Evolutionary conservation across 306 rosid genomes (phyloP), one percentile per base, ranked within the genome.

Genomic region (Fagus sylvatica): DNA sequence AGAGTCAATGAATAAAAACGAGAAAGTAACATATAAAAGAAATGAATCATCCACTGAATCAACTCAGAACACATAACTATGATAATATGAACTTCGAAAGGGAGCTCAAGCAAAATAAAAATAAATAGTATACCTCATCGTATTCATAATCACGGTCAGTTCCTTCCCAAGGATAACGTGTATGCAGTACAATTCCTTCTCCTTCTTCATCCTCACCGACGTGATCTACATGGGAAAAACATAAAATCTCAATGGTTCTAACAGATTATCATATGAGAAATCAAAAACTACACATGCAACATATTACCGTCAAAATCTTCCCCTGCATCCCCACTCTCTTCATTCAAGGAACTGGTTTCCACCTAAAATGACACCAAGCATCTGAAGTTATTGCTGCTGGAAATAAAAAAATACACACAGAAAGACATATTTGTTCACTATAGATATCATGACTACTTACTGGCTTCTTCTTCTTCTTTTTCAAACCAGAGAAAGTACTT

Each of bases 91-190:
- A 16, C 49, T 65, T 39, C 49, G 7, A 7, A 7, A 65, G 71
- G 3, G 48, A 16, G 28, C 48, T 17, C 13, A 39, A 17, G 30
- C 71, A 65, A 65, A 5, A 17, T 65, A 39, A 37, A 65, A 37
- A 34, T 17, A 17, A 7, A 37, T 16, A 39, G 5, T 65, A 32
- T 15, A 65, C 99, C 97, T 95, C 99, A 77, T 92, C 99, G 15
- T 95, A 95, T 69, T 78, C 76, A 87, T 95, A 95, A 79, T 93
- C 93, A 13, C 96, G 92, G 57, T 88, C 98, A 40, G 89, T 95
- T 71, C 98, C 98, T 75, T 91, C 99, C 99, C 98, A 93, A 69
- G 99, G 97, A 87, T 83, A 87, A 40, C 85, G 85, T 36, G 90
- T 32, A 30, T 72, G 88, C 43, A 77, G 74, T 48, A 74, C 46